Base-by-base conservation (phyloP, 2,329 filamentous ascomycete species). In the Geoglossum cookeanum region DNA sequence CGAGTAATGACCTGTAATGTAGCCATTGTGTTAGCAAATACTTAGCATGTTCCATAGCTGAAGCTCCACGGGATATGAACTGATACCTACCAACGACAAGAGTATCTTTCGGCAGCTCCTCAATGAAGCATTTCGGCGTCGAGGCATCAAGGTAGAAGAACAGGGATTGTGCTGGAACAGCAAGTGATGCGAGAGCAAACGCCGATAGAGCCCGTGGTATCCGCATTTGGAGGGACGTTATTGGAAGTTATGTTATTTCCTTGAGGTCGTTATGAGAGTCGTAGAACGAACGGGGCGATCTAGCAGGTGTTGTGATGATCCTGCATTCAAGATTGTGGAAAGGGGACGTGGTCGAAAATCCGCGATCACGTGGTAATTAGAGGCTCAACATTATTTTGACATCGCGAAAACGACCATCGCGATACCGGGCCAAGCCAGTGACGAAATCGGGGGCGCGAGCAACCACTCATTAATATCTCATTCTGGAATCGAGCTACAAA, bases 41-140 rank as follows among this genome's bases (percentile, higher is more conserved):
- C 29, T 33, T 11, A 29, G 32, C 8, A 11, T 13, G 33, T 27
- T 11, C 6, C 22, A 32, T 2, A 33, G 17, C 29, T 13, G 35
- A 8, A 37, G 15, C 32, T 44, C 4, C 30, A 17, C 42, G 2
- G 15, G n/a, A 22, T 22, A 3, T 7, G 44, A 27, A 30, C 47
- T 32, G 4, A 58, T 45, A 64, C 79, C 60, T 75, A 84, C 81
- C 92, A 59, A 96, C 90, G 58, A 98, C 91, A 59, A 98, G 75
- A 13, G 92, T 97, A 71, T 95, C 91, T 76, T 97, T 96, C 63
- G 92, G 90, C 59, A 98, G 79, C 72, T 97, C 91, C 75, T 98
- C 92, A 74, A 86, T 94, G 81, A 98, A 98, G 74, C 92, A 98
- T 74, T 94, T 96, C 63, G 87, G 84, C 62, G 80, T 75, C 55